These are phyloP conservation scores for Botrytis fragariae DNA, from an alignment of 2,329 filamentous ascomycete species.

Conservation along the genomic window DNA sequence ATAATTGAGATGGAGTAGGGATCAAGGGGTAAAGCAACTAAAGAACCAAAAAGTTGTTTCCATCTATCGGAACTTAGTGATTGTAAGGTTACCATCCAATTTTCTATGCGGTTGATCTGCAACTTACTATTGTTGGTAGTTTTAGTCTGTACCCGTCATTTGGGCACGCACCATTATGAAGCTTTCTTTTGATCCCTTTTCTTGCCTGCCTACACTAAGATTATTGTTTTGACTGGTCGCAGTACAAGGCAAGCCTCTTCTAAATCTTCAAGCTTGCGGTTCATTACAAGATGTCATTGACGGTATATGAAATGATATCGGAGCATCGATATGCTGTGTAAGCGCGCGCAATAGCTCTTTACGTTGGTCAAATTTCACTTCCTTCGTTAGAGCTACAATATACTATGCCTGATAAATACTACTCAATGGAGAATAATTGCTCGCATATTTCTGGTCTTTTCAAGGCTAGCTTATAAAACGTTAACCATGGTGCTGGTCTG, in stretches of 20 bases:
- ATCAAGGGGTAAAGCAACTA: slow-evolving; percentile 5
- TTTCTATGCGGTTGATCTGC: slow-evolving; percentile 3
- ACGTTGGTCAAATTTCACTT: not conserved
- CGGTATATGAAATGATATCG: not conserved
- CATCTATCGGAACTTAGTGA: slow-evolving; percentile 8
- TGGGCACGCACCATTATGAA: not conserved
- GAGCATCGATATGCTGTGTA: slow-evolving; percentile 7
- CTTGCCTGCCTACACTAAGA: slow-evolving; percentile 10
- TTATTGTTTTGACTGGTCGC: not conserved
- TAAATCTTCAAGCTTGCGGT: not conserved
- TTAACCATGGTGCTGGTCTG: slow-evolving; percentile 6
- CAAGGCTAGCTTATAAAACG: not conserved
- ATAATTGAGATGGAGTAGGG: slow-evolving; percentile 13
- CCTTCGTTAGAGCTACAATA: not conserved
- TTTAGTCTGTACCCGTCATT: not conserved
- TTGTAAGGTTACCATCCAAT: not conserved
- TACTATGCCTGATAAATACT: not conserved
- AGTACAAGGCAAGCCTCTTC: not conserved
- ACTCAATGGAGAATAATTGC: slow-evolving; percentile 2
- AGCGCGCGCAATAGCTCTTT: slow-evolving; percentile 18
- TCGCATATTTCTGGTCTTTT: not conserved
- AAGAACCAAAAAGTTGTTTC: slow-evolving; percentile 1
- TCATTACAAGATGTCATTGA: not conserved
- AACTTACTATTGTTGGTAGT: not conserved
- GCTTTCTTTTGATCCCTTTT: not conserved